Conservation (phyloP, 306 rosid genomes). For the Erythrophleum fordii region DNA sequence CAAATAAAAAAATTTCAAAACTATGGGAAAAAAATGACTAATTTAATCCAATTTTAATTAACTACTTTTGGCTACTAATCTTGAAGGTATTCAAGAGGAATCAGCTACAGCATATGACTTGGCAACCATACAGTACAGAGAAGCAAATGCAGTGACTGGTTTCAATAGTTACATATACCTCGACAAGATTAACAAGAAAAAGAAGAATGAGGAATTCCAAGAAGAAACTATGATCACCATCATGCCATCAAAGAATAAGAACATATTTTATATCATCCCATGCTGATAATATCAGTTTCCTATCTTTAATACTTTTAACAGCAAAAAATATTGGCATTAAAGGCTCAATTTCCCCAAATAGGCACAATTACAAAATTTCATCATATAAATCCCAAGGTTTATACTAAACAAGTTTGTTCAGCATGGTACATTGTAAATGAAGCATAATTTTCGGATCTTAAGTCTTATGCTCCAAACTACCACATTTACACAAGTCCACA, state of each 20-base stretch:
- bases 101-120: constrained; percentile 92
- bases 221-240: neutral
- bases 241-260: neutral
- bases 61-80: neutral
- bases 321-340: too few species aligned
- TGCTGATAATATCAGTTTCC: too few species aligned
- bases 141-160: constrained; percentile 87
- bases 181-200: constrained; percentile 47
- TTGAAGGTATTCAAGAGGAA: constrained; percentile 88
- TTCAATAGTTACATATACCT: constrained; percentile 76
- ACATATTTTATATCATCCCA: neutral
- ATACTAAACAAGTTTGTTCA: too few species aligned
- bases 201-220: constrained; percentile 30
- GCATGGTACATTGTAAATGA: too few species aligned
- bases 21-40: neutral
- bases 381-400: too few species aligned
- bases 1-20: neutral
- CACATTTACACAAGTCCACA: too few species aligned
- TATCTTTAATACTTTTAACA: too few species aligned
- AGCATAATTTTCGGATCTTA: too few species aligned
- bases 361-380: too few species aligned
- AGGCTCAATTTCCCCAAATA: too few species aligned
- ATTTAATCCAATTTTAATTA: neutral
- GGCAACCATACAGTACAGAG: constrained; percentile 92
- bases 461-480: too few species aligned